Evolutionary conservation across 768 basidiomycete genomes (phyloP).

Genomic region (Trametes meyenii): DNA sequence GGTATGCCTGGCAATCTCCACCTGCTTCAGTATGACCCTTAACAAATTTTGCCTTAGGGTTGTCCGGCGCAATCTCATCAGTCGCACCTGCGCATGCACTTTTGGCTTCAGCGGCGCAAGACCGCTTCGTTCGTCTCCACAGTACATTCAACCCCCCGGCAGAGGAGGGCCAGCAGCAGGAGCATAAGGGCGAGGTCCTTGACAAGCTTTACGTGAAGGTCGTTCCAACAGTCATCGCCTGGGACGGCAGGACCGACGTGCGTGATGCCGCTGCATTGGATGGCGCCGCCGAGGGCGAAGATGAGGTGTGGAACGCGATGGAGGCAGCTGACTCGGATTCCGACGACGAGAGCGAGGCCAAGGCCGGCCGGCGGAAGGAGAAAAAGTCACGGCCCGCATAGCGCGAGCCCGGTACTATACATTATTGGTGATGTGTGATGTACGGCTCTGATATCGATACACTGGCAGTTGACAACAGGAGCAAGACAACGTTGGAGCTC

Average conservation of each 20-base stretch:
- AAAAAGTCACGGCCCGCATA: conserved; percentile 12
- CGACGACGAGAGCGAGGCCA: conserved; percentile 25
- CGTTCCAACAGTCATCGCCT: conserved; percentile 62
- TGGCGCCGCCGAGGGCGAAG: conserved; percentile 48
- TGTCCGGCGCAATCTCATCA: conserved; percentile 72
- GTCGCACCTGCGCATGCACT: conserved; percentile 56
- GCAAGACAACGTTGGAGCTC: neutral
- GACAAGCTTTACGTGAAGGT: conserved; percentile 67
- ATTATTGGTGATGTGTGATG: neutral
- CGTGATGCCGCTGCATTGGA: conserved; percentile 19
- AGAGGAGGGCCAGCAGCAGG: conserved; percentile 51
- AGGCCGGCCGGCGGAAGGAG: conserved; percentile 32
- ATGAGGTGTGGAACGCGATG: conserved; percentile 28
- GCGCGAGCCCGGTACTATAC: neutral
- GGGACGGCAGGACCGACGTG: conserved; percentile 48
- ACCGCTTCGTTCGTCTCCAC: conserved; percentile 74
- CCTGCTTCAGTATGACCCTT: neutral
- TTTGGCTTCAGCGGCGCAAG: conserved; percentile 65
- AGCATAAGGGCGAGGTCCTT: conserved; percentile 60
- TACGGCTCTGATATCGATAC: neutral
- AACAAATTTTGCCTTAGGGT: conserved; percentile 44
- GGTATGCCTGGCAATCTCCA: conserved; percentile 39
- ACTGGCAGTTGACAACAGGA: neutral
- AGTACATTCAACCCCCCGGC: conserved; percentile 56
- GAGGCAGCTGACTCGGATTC: conserved; percentile 25